phyloP scores from a whole-genome alignment of 2,329 filamentous ascomycete species.

The Penicillium hordei region DNA sequence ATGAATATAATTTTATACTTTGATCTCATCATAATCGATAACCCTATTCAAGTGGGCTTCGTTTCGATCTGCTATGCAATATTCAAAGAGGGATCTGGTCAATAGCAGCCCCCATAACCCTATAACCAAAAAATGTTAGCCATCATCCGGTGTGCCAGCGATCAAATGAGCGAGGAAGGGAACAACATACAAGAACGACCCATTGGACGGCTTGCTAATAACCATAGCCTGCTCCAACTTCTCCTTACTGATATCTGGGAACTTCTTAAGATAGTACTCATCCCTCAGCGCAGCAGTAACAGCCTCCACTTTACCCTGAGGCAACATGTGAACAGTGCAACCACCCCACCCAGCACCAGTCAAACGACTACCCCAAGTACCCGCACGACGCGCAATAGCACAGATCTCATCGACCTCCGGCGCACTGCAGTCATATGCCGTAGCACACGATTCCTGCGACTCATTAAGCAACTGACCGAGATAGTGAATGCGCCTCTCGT shows the following conservation, averaged over 20 bases:
- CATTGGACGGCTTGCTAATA: constrained; percentile 71
- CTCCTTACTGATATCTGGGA: constrained; percentile 67
- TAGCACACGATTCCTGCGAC: constrained; percentile 83
- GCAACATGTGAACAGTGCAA: constrained; percentile 90
- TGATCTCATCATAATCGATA: background rate
- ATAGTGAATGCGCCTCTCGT: constrained; percentile 65
- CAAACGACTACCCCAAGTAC: constrained; percentile 78
- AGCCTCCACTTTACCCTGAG: constrained; percentile 73
- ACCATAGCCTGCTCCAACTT: constrained; percentile 78
- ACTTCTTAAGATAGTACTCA: constrained; percentile 77
- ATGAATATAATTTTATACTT: background rate
- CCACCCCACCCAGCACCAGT: constrained; percentile 97
- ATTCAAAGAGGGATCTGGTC: constrained; percentile 31
- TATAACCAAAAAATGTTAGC: constrained; percentile 22
- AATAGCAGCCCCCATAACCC: constrained; percentile 42
- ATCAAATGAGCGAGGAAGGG: background rate
- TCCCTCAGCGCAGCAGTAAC: constrained; percentile 75
- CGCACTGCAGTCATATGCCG: constrained; percentile 87
- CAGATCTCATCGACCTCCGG: constrained; percentile 91
- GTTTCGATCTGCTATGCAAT: constrained; percentile 8
- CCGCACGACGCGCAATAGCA: constrained; percentile 71
- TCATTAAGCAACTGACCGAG: constrained; percentile 85
- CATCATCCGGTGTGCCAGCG: background rate
- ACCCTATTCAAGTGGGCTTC: background rate
- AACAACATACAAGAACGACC: constrained; percentile 43